Percentiles rank a stretch among this genome's conserved stretches.
Conservation (phyloP, 2,329 filamentous ascomycete species). For the Berkeleyomyces rouxiae region DNA sequence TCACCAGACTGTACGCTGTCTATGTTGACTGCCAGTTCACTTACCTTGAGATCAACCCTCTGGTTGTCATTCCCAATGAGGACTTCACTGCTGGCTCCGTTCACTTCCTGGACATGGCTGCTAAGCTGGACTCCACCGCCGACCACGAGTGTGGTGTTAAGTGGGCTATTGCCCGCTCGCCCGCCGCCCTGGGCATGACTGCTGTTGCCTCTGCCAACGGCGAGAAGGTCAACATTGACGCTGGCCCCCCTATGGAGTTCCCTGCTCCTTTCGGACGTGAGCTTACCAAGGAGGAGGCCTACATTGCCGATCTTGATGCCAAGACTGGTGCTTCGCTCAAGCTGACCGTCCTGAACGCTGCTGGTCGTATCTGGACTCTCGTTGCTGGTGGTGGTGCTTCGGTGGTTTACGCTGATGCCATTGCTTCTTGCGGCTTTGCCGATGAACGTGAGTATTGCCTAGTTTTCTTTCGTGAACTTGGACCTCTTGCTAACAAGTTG, state of each 20-base stretch:
- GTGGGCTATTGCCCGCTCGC: constrained; percentile 91
- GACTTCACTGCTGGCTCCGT: constrained; percentile 85
- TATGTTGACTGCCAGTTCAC: constrained; percentile 99
- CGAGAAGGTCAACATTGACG: constrained; percentile 79
- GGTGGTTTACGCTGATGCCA: constrained; percentile 96
- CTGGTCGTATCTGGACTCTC: constrained; percentile 90
- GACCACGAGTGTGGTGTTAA: constrained; percentile 99
- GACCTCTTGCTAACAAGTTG: neutral
- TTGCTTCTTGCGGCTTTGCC: constrained; percentile 88
- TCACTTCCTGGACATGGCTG: constrained; percentile 94
- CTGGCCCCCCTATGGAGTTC: constrained; percentile 96
- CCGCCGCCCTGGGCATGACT: constrained; percentile 72
- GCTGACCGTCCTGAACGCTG: constrained; percentile 84
- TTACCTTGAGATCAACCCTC: constrained; percentile 98
- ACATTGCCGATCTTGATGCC: constrained; percentile 95
- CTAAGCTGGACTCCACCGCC: constrained; percentile 96
- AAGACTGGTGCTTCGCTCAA: constrained; percentile 99
- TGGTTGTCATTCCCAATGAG: constrained; percentile 92
- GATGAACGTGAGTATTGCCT: constrained; percentile 41
- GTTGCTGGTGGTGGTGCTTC: constrained; percentile 99
- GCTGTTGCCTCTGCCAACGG: constrained; percentile 43
- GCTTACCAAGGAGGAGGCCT: constrained; percentile 95
- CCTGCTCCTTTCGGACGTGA: constrained; percentile 97
- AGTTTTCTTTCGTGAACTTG: neutral
- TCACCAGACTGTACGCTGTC: constrained; percentile 92